A percentile compares a stretch with the other conserved stretches of the same genome.
These are phyloP conservation scores for Rhizoclosmatium globosum DNA, from an alignment of 192 early-diverging fungal genomes.

Conservation along the genomic window DNA sequence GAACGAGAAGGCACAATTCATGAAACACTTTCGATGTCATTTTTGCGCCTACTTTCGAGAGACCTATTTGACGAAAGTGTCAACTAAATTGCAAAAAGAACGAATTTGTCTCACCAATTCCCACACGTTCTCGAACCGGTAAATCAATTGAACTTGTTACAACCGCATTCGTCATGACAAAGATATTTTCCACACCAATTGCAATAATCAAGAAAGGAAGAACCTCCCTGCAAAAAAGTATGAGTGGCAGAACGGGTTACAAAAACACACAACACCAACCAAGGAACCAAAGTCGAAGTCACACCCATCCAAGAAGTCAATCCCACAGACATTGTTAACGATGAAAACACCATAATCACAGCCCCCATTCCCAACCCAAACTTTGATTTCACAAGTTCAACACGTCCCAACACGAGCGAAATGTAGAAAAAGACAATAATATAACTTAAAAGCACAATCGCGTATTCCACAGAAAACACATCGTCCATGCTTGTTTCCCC, in stretches of 20 bases:
- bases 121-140: constrained; percentile 78
- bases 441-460: constrained; percentile 64
- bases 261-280: constrained; percentile 55
- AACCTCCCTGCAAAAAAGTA: constrained; percentile 61
- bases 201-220: constrained; percentile 75
- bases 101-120: constrained; percentile 48
- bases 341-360: constrained; percentile 70
- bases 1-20: constrained; percentile 63
- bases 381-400: constrained; percentile 81
- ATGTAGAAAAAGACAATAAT: constrained; percentile 74
- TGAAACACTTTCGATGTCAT: constrained; percentile 66
- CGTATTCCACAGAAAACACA: constrained; percentile 31
- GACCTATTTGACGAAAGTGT: constrained; percentile 42
- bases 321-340: constrained; percentile 70
- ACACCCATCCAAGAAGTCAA: constrained; percentile 69
- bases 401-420: constrained; percentile 66
- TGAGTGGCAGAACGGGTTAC: not conserved
- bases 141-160: constrained; percentile 74
- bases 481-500: not conserved
- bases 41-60: constrained; percentile 72
- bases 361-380: constrained; percentile 74
- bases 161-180: constrained; percentile 75
- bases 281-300: constrained; percentile 65
- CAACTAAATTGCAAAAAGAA: no score
- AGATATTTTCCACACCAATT: constrained; percentile 81